Base-by-base conservation (phyloP, 192 early-diverging fungal species). In the Backusella australiensis region DNA sequence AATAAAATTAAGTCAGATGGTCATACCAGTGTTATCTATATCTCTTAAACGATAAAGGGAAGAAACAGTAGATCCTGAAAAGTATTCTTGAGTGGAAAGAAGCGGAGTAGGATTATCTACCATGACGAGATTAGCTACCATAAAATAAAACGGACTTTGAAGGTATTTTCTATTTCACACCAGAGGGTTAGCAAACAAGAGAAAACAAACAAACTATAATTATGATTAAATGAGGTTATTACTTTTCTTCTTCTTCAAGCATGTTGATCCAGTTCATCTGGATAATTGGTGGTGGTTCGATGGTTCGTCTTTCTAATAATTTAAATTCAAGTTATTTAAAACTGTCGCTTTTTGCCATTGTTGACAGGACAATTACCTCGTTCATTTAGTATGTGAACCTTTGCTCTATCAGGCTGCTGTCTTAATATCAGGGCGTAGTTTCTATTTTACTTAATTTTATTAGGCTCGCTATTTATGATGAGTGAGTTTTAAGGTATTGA, bases 21-120 rank as follows among this genome's bases (percentile, higher is more conserved):
- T 34, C 34, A 79, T 89, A 46, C 84, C 83, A 44, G 78, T 87
- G 74, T 91, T 89, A 74, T 96, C 94, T 23, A 93, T 83, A 69
- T 97, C 95, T 74, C 94, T 94, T 21, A 97, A 82, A 15, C 93
- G 90, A 73, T 94, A 94, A 68, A 96, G 84, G 38, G 96, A 97
- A 0, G 94, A 95, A n/a, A 98, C 96, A 34, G 70, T 73, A 32
- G 76, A 46, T 32, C 76, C 76, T 34, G 76, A 77, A 7, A 77
- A 72, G 66, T 72, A 77, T 23, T 77, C 71, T 72, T 77, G 76
- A 6, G 70, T 34, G 14, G 76, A 69, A 67, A 72, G 72, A 35
- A 72, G 70, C 26, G 23, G 21, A 72, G 72, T 41, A 14, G 19
- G 26, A 15, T 11, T 23, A 49, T 66, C 38, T 36, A 52, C 75